phyloP scores from a whole-genome alignment of 129 eudicot species.

The Glebionis coronaria region DNA sequence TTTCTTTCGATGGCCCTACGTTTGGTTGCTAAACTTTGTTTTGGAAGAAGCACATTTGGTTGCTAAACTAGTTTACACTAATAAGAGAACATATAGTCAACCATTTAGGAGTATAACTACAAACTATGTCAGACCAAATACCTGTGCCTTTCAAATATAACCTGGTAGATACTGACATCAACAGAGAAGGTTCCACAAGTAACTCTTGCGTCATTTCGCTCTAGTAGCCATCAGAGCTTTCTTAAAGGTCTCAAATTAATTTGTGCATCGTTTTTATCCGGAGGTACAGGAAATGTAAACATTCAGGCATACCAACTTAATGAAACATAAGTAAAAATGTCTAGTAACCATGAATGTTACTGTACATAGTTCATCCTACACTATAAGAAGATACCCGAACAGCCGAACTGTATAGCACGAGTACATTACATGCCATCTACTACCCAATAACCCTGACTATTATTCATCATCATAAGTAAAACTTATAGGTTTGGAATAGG shows the following conservation, averaged over 20 bases:
- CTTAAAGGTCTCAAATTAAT: not conserved
- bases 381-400: too few relatives aligned
- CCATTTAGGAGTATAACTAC: constrained; percentile 5
- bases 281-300: too few relatives aligned
- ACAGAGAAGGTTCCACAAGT: not conserved
- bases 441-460: not conserved
- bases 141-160: not conserved
- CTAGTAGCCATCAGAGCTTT: not conserved
- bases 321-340: too few relatives aligned
- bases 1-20: not conserved
- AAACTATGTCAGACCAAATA: not conserved
- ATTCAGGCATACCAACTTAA: too few relatives aligned
- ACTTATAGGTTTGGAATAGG: too few relatives aligned
- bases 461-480: not conserved
- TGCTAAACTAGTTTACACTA: not conserved
- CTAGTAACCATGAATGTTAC: too few relatives aligned
- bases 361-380: too few relatives aligned
- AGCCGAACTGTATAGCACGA: too few relatives aligned
- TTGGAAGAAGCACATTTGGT: not conserved
- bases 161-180: not conserved
- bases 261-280: not conserved
- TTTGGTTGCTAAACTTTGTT: not conserved
- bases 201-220: not conserved
- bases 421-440: not conserved
- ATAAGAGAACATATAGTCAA: not conserved